phyloP scores from a whole-genome alignment of 495 filamentous ascomycete genomes.

The Penicillium pulvis region DNA sequence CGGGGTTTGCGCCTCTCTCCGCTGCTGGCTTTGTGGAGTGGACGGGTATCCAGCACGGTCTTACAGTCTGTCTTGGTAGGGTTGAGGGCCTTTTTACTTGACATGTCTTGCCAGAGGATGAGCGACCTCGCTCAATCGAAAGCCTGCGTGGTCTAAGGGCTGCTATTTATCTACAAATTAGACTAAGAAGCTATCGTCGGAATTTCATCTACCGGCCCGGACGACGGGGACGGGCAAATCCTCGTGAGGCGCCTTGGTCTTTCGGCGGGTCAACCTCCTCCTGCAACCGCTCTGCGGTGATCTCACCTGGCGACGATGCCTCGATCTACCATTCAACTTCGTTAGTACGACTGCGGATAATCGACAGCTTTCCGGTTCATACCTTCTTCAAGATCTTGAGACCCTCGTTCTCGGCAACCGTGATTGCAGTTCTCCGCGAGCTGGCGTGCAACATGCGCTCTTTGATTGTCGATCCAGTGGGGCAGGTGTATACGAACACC shows the following conservation, averaged over 20 bases:
- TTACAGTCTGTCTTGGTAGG: slow-evolving; percentile 1
- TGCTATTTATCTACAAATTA: slow-evolving; percentile 5
- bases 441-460: slow-evolving; percentile 94
- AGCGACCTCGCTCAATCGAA: background rate
- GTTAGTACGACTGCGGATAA: slow-evolving; percentile 11
- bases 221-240: slow-evolving; percentile 87
- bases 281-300: slow-evolving; percentile 68
- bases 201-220: slow-evolving; percentile 60
- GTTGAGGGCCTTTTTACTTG: background rate
- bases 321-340: slow-evolving; percentile 52
- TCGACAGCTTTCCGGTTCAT: slow-evolving; percentile 15
- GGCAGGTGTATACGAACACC: slow-evolving; percentile 95
- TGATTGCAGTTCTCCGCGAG: slow-evolving; percentile 70
- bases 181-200: background rate
- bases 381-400: slow-evolving; percentile 76
- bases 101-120: background rate
- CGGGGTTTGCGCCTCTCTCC: slow-evolving; percentile 8
- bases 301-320: slow-evolving; percentile 71
- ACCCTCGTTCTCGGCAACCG: slow-evolving; percentile 68
- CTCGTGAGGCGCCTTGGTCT: slow-evolving; percentile 60
- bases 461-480: slow-evolving; percentile 76
- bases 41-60: slow-evolving; percentile 8
- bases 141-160: background rate
- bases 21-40: slow-evolving; percentile 18
- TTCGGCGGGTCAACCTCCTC: slow-evolving; percentile 77